Evolutionary conservation across 331 rosid genomes (phyloP).

Genomic region (Prunus yedoensis): DNA sequence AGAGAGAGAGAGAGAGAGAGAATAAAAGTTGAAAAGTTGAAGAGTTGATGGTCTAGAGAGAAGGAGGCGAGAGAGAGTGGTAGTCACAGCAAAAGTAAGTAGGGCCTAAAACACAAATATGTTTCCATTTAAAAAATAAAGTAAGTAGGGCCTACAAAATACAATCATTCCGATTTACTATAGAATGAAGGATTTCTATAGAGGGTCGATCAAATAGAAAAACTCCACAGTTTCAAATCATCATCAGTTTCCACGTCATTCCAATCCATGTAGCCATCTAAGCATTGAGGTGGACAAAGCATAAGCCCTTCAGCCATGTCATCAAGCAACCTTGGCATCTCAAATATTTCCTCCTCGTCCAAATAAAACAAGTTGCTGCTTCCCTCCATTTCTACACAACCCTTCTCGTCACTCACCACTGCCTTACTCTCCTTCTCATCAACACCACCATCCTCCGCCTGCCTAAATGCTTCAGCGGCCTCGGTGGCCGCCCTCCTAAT

Average conservation of each 20-base stretch:
- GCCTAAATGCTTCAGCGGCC: conserved; percentile 50
- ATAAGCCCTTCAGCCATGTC: conserved; percentile 65
- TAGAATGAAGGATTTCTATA: too few relatives aligned
- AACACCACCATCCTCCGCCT: conserved; percentile 4
- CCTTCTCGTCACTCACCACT: not conserved
- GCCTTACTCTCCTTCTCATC: not conserved
- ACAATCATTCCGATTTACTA: too few relatives aligned
- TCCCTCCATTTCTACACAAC: not conserved
- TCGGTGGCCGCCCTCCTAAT: conserved; percentile 53
- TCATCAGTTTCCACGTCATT: conserved; percentile 26
- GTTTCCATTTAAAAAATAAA: too few relatives aligned
- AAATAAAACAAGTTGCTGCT: not conserved
- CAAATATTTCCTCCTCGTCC: conserved; percentile 37
- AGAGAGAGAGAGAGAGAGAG: too few relatives aligned
- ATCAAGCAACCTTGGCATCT: conserved; percentile 40
- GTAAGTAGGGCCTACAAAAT: too few relatives aligned
- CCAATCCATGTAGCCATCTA: conserved; percentile 4
- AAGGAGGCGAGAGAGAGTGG: too few relatives aligned
- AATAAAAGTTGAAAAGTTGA: too few relatives aligned
- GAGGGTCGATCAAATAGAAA: not conserved
- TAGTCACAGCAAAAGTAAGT: too few relatives aligned
- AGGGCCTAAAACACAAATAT: too few relatives aligned
- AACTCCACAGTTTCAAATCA: conserved; percentile 42
- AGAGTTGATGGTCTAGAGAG: too few relatives aligned
- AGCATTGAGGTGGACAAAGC: conserved; percentile 44